These are phyloP conservation scores for Strobilomyces dryophilus DNA, from an alignment of 768 basidiomycete species.

Conservation along the genomic window DNA sequence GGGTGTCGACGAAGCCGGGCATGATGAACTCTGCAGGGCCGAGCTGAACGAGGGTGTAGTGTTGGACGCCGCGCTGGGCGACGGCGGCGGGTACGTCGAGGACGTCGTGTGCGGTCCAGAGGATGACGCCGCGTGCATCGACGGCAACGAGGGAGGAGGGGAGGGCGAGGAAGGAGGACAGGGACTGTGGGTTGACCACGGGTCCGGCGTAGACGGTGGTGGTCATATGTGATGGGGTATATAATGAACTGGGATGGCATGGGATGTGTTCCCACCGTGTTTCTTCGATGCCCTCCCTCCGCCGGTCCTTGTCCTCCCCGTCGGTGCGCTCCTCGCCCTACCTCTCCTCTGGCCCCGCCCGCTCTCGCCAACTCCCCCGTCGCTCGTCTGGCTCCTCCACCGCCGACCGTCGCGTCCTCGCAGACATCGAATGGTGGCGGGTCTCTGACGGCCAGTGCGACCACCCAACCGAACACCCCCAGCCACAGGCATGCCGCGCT, in stretches of 20 bases:
- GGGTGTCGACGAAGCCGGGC: constrained; percentile 90
- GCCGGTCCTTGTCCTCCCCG: constrained; percentile 70
- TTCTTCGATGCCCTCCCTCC: constrained; percentile 65
- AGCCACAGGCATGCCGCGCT: background rate
- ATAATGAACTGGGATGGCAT: constrained; percentile 34
- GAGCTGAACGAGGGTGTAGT: constrained; percentile 34
- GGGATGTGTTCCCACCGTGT: constrained; percentile 28
- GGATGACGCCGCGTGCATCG: constrained; percentile 49
- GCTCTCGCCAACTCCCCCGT: constrained; percentile 39
- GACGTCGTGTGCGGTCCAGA: constrained; percentile 68
- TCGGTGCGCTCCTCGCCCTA: constrained; percentile 70
- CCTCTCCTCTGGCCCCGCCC: constrained; percentile 30
- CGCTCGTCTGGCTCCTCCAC: constrained; percentile 70
- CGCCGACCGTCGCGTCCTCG: constrained; percentile 63
- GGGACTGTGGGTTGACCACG: constrained; percentile 49
- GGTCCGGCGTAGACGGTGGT: constrained; percentile 53
- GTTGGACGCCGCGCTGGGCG: constrained; percentile 43
- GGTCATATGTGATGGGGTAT: constrained; percentile 36
- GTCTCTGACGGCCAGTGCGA: constrained; percentile 67
- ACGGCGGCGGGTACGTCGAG: constrained; percentile 45
- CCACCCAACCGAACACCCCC: constrained; percentile 27
- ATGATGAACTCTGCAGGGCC: constrained; percentile 64
- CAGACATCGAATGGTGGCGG: constrained; percentile 87
- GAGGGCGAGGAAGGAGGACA: constrained; percentile 41
- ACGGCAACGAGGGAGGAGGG: constrained; percentile 55